A percentile compares a stretch with the other conserved stretches of the same genome.
phyloP scores from a whole-genome alignment of 2,329 filamentous ascomycete genomes.

The Ophiostoma piceae region DNA sequence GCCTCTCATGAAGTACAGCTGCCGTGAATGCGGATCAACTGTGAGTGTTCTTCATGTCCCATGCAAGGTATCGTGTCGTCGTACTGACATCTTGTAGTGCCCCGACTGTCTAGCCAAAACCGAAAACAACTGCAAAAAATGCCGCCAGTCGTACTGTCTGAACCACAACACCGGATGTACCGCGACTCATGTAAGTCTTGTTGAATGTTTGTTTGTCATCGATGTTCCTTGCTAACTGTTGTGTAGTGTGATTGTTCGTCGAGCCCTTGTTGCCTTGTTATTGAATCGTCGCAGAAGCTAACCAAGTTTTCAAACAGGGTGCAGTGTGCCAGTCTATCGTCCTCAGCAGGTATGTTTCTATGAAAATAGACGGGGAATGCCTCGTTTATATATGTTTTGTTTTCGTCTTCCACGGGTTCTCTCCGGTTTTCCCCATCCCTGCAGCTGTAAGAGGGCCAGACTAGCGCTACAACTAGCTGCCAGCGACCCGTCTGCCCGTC shows the following conservation, averaged over 20 bases:
- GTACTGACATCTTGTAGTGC: constrained; percentile 50
- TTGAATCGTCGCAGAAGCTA: neutral
- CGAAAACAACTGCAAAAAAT: constrained; percentile 66
- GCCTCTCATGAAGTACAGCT: constrained; percentile 23
- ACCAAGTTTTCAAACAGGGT: constrained; percentile 20
- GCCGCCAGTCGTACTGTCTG: constrained; percentile 75
- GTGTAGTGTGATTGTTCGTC: constrained; percentile 27
- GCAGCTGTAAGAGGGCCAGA: neutral
- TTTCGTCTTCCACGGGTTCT: neutral
- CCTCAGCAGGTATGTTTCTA: neutral
- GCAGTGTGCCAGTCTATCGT: constrained; percentile 7
- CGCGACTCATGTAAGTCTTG: constrained; percentile 47
- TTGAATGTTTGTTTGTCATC: neutral
- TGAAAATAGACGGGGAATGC: neutral
- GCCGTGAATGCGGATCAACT: constrained; percentile 25
- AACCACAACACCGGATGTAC: constrained; percentile 79
- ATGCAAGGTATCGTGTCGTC: neutral
- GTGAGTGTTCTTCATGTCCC: constrained; percentile 15
- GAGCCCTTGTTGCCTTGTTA: neutral
- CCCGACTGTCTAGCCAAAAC: constrained; percentile 66
- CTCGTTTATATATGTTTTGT: constrained; percentile 3
- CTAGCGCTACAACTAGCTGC: neutral
- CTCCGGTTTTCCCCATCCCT: constrained; percentile 22
- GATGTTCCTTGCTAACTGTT: constrained; percentile 1
- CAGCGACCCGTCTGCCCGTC: neutral